Conservation (phyloP, 2,329 filamentous ascomycete species). For the Karstenula rhodostoma region DNA sequence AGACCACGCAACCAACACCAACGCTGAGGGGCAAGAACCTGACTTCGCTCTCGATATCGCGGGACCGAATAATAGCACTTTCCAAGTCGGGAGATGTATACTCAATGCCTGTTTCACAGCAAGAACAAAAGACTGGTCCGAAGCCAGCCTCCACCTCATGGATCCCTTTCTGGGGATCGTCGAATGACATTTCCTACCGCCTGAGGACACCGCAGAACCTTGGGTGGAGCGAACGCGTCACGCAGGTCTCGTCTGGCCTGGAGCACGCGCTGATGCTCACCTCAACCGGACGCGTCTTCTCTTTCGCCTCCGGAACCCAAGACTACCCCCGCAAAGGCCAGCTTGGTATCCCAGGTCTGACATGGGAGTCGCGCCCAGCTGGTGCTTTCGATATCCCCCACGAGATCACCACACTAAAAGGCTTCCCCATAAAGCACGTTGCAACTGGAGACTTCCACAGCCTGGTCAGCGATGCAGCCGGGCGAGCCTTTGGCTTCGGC, state of each 20-base stretch:
- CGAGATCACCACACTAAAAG: constrained; percentile 75
- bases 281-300: constrained; percentile 83
- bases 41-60: constrained; percentile 76
- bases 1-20: constrained; percentile 68
- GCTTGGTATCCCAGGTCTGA: constrained; percentile 83
- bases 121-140: constrained; percentile 71
- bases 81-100: constrained; percentile 80
- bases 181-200: constrained; percentile 74
- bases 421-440: constrained; percentile 75
- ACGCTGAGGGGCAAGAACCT: constrained; percentile 87
- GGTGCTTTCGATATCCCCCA: constrained; percentile 84
- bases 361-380: constrained; percentile 77
- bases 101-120: constrained; percentile 78
- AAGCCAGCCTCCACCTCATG: constrained; percentile 74
- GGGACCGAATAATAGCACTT: constrained; percentile 83
- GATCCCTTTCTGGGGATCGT: constrained; percentile 75
- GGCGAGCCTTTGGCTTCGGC: constrained; percentile 84
- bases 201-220: constrained; percentile 71
- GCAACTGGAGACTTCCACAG: constrained; percentile 90
- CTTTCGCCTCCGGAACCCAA: constrained; percentile 80
- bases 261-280: constrained; percentile 90
- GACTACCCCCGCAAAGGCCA: constrained; percentile 85
- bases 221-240: constrained; percentile 74
- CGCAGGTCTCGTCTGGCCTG: constrained; percentile 76
- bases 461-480: constrained; percentile 76